These are phyloP conservation scores for Penicillium sp. DNA, from an alignment of 2,329 filamentous ascomycete species.

Conservation along the genomic window DNA sequence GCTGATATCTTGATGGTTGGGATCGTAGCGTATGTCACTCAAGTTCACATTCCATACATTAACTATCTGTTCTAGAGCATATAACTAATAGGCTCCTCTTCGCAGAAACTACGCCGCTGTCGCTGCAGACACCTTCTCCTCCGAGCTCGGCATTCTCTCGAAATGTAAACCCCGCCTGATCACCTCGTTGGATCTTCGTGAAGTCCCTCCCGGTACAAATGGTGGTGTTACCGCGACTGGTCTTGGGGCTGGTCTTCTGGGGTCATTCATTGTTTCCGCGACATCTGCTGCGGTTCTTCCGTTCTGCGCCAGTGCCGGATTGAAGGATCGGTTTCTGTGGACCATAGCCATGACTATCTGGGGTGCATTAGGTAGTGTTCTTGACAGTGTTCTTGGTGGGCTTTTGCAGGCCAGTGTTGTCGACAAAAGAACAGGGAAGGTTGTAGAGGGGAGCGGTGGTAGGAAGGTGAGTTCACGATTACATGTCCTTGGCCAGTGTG, in stretches of 20 bases:
- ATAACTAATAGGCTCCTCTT: not conserved
- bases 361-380: conserved; percentile 73
- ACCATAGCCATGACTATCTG: conserved; percentile 61
- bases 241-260: conserved; percentile 68
- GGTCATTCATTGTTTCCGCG: conserved; percentile 67
- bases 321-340: conserved; percentile 52
- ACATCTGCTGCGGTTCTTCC: conserved; percentile 67
- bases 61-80: not conserved
- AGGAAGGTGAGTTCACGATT: conserved; percentile 47
- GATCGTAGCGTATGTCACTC: conserved; percentile 38
- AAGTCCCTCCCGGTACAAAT: conserved; percentile 87
- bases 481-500: not conserved
- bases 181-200: conserved; percentile 70
- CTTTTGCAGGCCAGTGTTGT: conserved; percentile 81
- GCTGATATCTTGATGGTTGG: conserved; percentile 41
- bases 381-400: conserved; percentile 86
- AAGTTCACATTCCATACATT: not conserved
- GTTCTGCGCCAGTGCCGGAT: conserved; percentile 55
- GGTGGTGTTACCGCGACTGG: conserved; percentile 81
- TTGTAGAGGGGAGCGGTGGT: conserved; percentile 83
- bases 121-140: conserved; percentile 89
- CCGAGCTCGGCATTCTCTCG: conserved; percentile 89
- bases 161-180: conserved; percentile 75
- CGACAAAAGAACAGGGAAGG: conserved; percentile 77
- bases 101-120: conserved; percentile 79